These are phyloP conservation scores for Xylaria sp. DNA, from an alignment of 495 filamentous ascomycete genomes.

Conservation along the genomic window DNA sequence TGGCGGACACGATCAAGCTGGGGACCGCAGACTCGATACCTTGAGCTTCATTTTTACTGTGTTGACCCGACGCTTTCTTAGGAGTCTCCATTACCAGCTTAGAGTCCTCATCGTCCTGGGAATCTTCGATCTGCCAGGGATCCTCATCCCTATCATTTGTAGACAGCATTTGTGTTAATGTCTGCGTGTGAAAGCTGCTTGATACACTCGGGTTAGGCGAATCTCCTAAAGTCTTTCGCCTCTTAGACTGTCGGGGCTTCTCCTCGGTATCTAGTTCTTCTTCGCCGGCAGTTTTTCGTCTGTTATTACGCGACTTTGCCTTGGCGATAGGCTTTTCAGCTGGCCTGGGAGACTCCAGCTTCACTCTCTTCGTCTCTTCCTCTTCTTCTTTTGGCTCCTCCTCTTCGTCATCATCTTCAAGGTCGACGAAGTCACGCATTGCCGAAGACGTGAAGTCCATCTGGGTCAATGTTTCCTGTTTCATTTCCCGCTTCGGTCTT, in stretches of 20 bases:
- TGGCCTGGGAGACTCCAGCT: slow-evolving; percentile 28
- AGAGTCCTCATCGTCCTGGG: slow-evolving; percentile 41
- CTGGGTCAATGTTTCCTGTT: slow-evolving; percentile 60
- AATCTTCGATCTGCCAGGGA: slow-evolving; percentile 43
- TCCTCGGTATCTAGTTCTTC: slow-evolving; percentile 30
- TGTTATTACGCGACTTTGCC: slow-evolving; percentile 31
- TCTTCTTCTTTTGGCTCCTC: slow-evolving; percentile 24
- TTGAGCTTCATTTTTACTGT: slow-evolving; percentile 16
- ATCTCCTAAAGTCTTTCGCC: slow-evolving; percentile 56
- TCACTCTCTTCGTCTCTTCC: slow-evolving; percentile 27
- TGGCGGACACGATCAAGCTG: slow-evolving; percentile 37
- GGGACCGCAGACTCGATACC: slow-evolving; percentile 31
- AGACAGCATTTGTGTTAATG: slow-evolving; percentile 52
- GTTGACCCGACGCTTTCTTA: slow-evolving; percentile 18
- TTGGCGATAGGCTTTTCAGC: slow-evolving; percentile 25
- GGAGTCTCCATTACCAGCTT: slow-evolving; percentile 36
- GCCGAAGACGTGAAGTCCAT: slow-evolving; percentile 48
- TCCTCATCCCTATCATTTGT: slow-evolving; percentile 34
- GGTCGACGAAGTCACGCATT: slow-evolving; percentile 29
- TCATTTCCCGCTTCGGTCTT: slow-evolving; percentile 37
- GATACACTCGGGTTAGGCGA: slow-evolving; percentile 38
- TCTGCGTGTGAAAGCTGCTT: slow-evolving; percentile 51
- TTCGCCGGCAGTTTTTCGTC: slow-evolving; percentile 38
- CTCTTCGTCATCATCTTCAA: slow-evolving; percentile 17
- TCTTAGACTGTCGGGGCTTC: slow-evolving; percentile 34